Conservation (phyloP, 768 basidiomycete species). For the Mrakia gelida region DNA sequence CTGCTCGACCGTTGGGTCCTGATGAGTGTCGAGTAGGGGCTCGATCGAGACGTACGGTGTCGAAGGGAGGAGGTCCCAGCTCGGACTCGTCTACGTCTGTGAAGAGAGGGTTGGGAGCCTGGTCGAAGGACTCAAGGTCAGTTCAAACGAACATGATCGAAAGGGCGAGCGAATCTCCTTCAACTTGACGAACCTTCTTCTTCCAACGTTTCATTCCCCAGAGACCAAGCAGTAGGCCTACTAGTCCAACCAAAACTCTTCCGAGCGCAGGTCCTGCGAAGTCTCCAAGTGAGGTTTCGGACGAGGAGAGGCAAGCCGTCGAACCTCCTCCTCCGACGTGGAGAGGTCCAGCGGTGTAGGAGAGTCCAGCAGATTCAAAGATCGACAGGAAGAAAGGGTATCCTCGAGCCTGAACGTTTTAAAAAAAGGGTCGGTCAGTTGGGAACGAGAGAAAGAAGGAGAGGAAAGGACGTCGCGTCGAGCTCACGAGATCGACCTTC, state of each 20-base stretch:
- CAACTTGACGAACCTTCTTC: background rate
- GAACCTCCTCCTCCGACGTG: slow-evolving; percentile 3
- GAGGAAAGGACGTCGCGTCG: too few species aligned
- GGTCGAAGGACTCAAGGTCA: background rate
- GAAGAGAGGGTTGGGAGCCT: background rate
- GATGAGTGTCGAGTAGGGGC: too few species aligned
- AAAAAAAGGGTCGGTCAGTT: too few species aligned
- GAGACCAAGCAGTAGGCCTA: background rate
- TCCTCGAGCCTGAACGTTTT: background rate
- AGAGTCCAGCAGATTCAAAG: background rate
- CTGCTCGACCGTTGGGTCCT: background rate
- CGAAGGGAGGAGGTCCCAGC: background rate
- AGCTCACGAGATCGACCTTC: too few species aligned
- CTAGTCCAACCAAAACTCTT: background rate
- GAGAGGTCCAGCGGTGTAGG: background rate
- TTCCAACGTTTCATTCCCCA: background rate
- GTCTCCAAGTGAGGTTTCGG: background rate
- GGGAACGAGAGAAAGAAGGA: too few species aligned
- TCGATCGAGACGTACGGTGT: too few species aligned
- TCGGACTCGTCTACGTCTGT: background rate
- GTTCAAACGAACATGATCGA: too few species aligned
- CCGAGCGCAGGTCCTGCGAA: background rate
- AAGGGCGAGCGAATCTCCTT: too few species aligned
- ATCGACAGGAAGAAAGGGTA: background rate
- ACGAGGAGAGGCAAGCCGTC: background rate